Evolutionary conservation across 768 basidiomycete species (phyloP).

Genomic region (Tylopilus sp.): DNA sequence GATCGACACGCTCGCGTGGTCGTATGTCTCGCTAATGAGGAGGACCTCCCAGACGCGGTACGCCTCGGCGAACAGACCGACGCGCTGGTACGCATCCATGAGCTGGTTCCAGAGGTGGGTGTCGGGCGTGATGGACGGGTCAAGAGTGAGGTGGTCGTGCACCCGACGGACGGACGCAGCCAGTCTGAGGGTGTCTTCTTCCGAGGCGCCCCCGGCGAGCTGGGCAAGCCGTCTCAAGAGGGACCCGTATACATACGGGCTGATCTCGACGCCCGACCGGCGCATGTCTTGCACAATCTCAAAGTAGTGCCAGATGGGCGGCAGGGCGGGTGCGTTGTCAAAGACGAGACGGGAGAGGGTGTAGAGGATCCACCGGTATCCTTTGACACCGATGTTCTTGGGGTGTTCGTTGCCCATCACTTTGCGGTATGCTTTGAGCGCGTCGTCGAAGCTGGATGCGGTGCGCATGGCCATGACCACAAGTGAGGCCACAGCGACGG

Average conservation of each 20-base stretch:
- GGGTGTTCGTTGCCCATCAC: conserved; percentile 29
- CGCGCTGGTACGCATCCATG: conserved; percentile 86
- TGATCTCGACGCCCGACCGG: conserved; percentile 52
- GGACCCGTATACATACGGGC: conserved; percentile 61
- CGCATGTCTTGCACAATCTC: conserved; percentile 82
- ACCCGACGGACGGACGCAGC: conserved; percentile 54
- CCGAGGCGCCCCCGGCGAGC: conserved; percentile 35
- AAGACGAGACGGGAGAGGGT: conserved; percentile 60
- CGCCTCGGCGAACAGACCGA: conserved; percentile 66
- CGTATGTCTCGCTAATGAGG: conserved; percentile 53
- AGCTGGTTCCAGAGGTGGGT: conserved; percentile 72
- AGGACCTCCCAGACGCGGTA: conserved; percentile 80
- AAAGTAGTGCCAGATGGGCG: conserved; percentile 56
- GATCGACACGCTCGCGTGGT: conserved; percentile 70
- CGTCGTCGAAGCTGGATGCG: conserved; percentile 51
- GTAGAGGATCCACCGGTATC: conserved; percentile 61
- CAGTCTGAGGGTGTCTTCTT: conserved; percentile 31
- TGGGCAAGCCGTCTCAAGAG: conserved; percentile 55
- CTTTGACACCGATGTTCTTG: conserved; percentile 47
- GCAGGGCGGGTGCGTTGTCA: conserved; percentile 36
- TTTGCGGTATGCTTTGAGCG: conserved; percentile 57
- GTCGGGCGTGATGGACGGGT: conserved; percentile 73
- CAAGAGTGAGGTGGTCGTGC: conserved; percentile 76
- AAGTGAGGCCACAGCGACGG: conserved; percentile 45
- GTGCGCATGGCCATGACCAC: conserved; percentile 67